These are phyloP conservation scores for Metarhizium brunneum DNA, from an alignment of 2,329 filamentous ascomycete species.

Conservation along the genomic window DNA sequence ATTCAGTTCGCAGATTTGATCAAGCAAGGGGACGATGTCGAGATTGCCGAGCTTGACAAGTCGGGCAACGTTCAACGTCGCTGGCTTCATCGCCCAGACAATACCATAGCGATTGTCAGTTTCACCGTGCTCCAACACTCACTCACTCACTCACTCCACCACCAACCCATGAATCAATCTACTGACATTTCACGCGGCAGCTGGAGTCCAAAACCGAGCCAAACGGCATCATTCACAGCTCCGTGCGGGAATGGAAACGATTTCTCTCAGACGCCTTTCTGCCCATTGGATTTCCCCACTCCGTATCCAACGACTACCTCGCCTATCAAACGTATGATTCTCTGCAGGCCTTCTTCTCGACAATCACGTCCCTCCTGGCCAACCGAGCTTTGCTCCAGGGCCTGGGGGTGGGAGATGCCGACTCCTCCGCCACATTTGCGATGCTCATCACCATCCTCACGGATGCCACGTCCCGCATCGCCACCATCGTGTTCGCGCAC, in stretches of 20 bases:
- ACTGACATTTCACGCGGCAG: conserved; percentile 11
- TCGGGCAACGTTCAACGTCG: conserved; percentile 24
- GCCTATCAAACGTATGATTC: conserved; percentile 65
- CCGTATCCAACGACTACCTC: conserved; percentile 76
- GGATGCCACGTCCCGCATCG: conserved; percentile 69
- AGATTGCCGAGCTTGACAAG: conserved; percentile 28
- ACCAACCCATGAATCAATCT: background rate
- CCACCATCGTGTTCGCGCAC: conserved; percentile 81
- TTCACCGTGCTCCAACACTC: background rate
- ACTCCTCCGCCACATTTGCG: conserved; percentile 69
- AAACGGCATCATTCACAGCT: conserved; percentile 17
- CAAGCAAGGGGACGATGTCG: conserved; percentile 15
- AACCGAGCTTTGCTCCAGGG: conserved; percentile 72
- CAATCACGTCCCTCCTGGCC: conserved; percentile 70
- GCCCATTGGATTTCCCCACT: conserved; percentile 80
- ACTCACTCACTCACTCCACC: too few relatives aligned
- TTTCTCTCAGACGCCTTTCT: conserved; percentile 62
- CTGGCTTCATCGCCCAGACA: conserved; percentile 23
- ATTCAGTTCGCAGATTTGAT: conserved; percentile 16
- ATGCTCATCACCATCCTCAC: conserved; percentile 76
- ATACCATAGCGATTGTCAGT: conserved; percentile 18
- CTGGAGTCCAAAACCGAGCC: conserved; percentile 12
- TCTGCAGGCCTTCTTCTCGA: conserved; percentile 74
- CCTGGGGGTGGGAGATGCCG: conserved; percentile 75
- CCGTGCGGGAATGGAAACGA: conserved; percentile 26